Base-by-base conservation (phyloP, 2,329 filamentous ascomycete genomes). In the Diaporthe citriasiana region DNA sequence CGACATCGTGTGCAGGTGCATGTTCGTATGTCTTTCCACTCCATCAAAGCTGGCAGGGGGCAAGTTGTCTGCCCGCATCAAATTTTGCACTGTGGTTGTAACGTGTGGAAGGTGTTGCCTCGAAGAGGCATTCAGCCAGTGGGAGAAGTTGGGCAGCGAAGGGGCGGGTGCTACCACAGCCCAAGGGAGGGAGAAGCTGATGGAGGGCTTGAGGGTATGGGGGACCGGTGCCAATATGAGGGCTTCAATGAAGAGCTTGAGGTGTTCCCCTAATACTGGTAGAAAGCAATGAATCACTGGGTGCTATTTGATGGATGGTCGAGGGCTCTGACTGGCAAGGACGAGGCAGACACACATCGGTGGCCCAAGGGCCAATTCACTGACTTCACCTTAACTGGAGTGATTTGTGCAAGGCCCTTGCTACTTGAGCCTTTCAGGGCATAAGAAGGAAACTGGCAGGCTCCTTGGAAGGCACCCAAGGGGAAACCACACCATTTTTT, bases 251-350 rank as follows among this genome's bases (percentile, higher is more conserved):
- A 15, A 27, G 25, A 15, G 5, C 22, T 3, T 4, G 22, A 51
- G 30, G 13, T 38, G 22, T 19, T 30, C 30, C 9, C 15, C 22
- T 17, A 10, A 27, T n/a, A 12, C 22, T 40, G 33, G 25, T n/a
- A 38, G 63, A 22, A 27, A 35, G n/a, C 8, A 19, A 17, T 9
- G n/a, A 9, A 33, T 53, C 42, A 53, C 45, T 53, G n/a, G 13
- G 17, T 13, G n/a, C 15, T 25, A 22, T 33, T 65, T 40, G 47
- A 19, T 35, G 19, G 12, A 19, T n/a, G 22, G 22, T 10, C 10
- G 22, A 63, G 59, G 30, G 40, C 40, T 33, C 40, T 63, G 59
- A 63, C 59, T 42, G 59, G 40, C 25, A 47, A 33, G n/a, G 45
- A 38, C 33, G 22, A 53, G 63, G 30, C 13, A 17, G 15, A 59